Base-by-base conservation (phyloP, 2,329 filamentous ascomycete genomes). In the Xylaria sp. region DNA sequence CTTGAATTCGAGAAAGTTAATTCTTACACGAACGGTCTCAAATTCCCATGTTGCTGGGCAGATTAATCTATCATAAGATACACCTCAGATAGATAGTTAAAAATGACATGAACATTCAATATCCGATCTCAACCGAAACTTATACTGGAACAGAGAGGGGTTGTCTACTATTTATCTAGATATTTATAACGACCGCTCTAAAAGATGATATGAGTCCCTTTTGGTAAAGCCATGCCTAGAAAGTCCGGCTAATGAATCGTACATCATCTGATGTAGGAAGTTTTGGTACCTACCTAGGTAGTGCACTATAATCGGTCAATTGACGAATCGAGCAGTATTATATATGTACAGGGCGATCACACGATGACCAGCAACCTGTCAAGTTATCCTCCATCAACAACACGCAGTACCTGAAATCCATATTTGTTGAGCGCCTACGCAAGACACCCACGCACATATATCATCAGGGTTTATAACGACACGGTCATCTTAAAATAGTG, bases 401-500 rank as follows among this genome's bases (percentile, higher is more conserved):
- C 30, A 36, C 4, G 8, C 12, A 12, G 8, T 55, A 39, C 10
- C 41, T 50, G 15, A 15, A 46, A 53, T 46, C 46, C 13, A 39
- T 36, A 55, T 25, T 12, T 13, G 45, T 48, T 15, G 45, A 8
- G 4, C 45, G 28, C 18, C 30, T n/a, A 12, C 36, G 18, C 4
- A 9, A n/a, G 18, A 60, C 30, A 60, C 20, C 13, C 41, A 55
- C 10, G 10, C 18, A 32, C 34, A 5, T 25, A 46, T 30, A 8
- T 39, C n/a, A 13, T 32, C 12, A 34, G 36, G 28, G 25, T 52
- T 25, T 45, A 30, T 15, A 28, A 12, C 56, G 18, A 36, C 43
- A 15, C 36, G 13, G 58, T 53, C 20, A 53, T 70, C 58, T 55
- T 39, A n/a, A n/a, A n/a, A 58, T 69, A 63, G 36, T 65, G 43